Evolutionary conservation across 805 yeast species (phyloP).

Genomic region (Yarrowia bubula): DNA sequence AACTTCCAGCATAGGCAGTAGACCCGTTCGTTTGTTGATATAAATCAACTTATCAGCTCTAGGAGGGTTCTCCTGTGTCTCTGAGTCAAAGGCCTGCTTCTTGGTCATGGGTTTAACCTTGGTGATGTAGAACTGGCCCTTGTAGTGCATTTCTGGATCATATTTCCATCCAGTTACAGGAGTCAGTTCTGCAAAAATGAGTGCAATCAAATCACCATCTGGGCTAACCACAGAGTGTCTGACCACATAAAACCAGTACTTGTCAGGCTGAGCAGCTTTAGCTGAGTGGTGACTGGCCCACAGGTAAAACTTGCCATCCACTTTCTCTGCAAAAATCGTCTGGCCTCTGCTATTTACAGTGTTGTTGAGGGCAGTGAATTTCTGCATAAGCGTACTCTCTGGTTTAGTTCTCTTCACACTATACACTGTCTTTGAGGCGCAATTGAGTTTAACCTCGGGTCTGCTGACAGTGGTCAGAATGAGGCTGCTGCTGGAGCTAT

Average conservation of each 20-base stretch:
- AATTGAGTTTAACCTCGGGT: neutral
- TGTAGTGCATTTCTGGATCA: slow-evolving; percentile 3
- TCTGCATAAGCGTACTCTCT: neutral
- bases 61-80: neutral
- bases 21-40: neutral
- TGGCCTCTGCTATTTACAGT: slow-evolving; percentile 16
- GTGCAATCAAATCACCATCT: neutral
- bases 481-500: neutral
- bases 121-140: slow-evolving; percentile 4
- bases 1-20: neutral
- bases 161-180: slow-evolving; percentile 5
- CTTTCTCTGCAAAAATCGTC: slow-evolving; percentile 1
- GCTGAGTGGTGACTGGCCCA: slow-evolving; percentile 10
- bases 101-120: slow-evolving; percentile 1
- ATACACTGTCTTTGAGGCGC: neutral
- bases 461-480: neutral
- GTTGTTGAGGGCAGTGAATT: slow-evolving; percentile 17
- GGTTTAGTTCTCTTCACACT: neutral
- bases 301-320: neutral
- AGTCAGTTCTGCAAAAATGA: slow-evolving; percentile 11
- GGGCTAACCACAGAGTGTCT: neutral
- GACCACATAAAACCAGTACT: slow-evolving; percentile 18
- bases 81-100: neutral
- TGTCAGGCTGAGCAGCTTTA: neutral
- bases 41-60: neutral